A percentile compares a stretch with the other conserved stretches of the same genome.
phyloP scores from a whole-genome alignment of 2,329 filamentous ascomycete species.

The Colletotrichum phormii region DNA sequence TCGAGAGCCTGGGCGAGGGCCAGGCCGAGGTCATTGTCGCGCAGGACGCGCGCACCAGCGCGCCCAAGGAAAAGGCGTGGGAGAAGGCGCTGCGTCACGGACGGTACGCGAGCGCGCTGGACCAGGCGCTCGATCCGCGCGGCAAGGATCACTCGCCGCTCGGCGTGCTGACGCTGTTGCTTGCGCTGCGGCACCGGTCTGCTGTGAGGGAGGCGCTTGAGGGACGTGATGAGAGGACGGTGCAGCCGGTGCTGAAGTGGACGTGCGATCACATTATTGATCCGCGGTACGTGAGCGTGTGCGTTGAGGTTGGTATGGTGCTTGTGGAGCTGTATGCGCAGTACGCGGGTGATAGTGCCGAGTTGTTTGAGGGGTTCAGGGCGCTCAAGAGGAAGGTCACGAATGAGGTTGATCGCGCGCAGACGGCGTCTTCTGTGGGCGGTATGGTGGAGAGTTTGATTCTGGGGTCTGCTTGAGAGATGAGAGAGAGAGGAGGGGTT shows the following conservation, averaged over 20 bases:
- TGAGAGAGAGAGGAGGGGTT: no score
- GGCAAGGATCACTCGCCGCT: slow-evolving; percentile 63
- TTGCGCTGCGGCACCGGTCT: slow-evolving; percentile 87
- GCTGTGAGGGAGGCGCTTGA: slow-evolving; percentile 85
- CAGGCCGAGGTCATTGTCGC: slow-evolving; percentile 87
- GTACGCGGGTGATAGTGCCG: slow-evolving; percentile 78
- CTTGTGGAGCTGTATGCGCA: slow-evolving; percentile 90
- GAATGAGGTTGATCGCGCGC: slow-evolving; percentile 83
- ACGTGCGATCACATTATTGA: slow-evolving; percentile 83
- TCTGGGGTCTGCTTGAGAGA: slow-evolving; percentile 50
- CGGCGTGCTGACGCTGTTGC: slow-evolving; percentile 79
- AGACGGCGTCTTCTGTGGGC: slow-evolving; percentile 82
- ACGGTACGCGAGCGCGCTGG: slow-evolving; percentile 81
- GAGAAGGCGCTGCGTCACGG: slow-evolving; percentile 84
- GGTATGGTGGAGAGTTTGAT: slow-evolving; percentile 87
- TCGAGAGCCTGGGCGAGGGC: slow-evolving; percentile 86
- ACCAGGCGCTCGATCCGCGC: slow-evolving; percentile 74
- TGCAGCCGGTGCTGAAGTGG: slow-evolving; percentile 88
- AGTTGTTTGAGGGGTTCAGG: slow-evolving; percentile 78
- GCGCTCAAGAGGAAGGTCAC: slow-evolving; percentile 77
- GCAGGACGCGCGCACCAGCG: slow-evolving; percentile 69
- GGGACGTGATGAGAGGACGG: slow-evolving; percentile 81
- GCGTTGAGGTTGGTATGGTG: slow-evolving; percentile 84
- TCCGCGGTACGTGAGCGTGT: slow-evolving; percentile 82
- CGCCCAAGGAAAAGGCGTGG: slow-evolving; percentile 77